Evolutionary conservation across 2,329 filamentous ascomycete genomes (phyloP).

Genomic region (Penicillium decumbens): DNA sequence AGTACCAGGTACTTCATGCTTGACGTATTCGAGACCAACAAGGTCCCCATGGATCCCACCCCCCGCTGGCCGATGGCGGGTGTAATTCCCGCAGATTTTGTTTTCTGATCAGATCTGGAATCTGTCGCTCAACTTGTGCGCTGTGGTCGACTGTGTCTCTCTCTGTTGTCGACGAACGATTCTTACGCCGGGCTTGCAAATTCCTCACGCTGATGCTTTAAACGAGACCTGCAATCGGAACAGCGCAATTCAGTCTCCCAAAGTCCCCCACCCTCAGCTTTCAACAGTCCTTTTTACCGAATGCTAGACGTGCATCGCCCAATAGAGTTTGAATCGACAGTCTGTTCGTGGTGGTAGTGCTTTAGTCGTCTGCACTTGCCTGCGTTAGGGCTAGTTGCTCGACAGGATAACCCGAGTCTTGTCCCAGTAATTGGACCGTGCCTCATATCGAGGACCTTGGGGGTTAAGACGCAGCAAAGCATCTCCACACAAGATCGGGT

Average conservation of each 20-base stretch:
- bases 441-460: constrained; percentile 22
- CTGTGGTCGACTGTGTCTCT: not conserved
- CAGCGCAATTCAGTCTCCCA: not conserved
- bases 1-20: constrained; percentile 17
- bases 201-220: constrained; percentile 5
- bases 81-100: constrained; percentile 17
- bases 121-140: not conserved
- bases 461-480: constrained; percentile 15
- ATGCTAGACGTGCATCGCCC: constrained; percentile 4
- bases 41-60: constrained; percentile 30
- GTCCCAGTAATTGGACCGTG: constrained; percentile 12
- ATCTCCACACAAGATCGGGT: constrained; percentile 6
- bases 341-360: not conserved
- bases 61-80: constrained; percentile 3
- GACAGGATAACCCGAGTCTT: constrained; percentile 14
- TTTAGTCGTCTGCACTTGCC: constrained; percentile 3
- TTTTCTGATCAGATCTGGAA: constrained; percentile 2
- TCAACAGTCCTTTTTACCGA: not conserved
- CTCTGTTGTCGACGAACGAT: not conserved
- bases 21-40: constrained; percentile 28
- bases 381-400: constrained; percentile 7
- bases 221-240: constrained; percentile 1
- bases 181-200: constrained; percentile 5
- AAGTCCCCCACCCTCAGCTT: not conserved
- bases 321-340: not conserved